These are phyloP conservation scores for Chaetomiaceae sp. DNA, from an alignment of 2,329 filamentous ascomycete genomes.

Conservation along the genomic window DNA sequence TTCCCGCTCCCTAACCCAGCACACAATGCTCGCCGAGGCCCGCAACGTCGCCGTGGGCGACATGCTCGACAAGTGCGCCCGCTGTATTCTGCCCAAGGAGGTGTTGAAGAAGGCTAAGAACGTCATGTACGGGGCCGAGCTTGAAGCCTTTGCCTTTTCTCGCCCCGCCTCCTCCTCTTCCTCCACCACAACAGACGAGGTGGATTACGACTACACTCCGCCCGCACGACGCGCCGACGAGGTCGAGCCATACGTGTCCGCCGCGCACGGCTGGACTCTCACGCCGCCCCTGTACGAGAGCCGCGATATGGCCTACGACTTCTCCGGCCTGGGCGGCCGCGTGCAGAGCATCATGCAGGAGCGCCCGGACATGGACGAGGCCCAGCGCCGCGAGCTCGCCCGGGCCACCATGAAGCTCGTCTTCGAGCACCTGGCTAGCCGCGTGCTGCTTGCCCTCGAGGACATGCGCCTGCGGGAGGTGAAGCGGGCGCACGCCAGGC, in stretches of 20 bases:
- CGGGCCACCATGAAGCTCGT: constrained; percentile 68
- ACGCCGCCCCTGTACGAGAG: constrained; percentile 54
- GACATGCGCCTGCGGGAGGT: background rate
- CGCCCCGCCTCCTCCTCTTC: background rate
- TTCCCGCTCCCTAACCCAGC: constrained; percentile 60
- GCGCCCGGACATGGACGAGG: constrained; percentile 32
- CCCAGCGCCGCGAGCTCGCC: constrained; percentile 64
- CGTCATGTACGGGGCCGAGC: constrained; percentile 72
- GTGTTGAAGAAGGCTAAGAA: constrained; percentile 45
- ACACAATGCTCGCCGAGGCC: constrained; percentile 66
- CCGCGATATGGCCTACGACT: constrained; percentile 61
- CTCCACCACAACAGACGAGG: too few relatives aligned
- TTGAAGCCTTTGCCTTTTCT: constrained; percentile 76
- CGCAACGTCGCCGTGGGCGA: constrained; percentile 85
- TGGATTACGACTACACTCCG: constrained; percentile 47
- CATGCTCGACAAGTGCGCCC: constrained; percentile 79
- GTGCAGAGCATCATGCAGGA: constrained; percentile 27
- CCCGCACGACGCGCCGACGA: constrained; percentile 55
- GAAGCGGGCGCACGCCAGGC: too few relatives aligned
- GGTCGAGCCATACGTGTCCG: constrained; percentile 36
- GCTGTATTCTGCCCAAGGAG: constrained; percentile 62
- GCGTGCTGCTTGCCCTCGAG: constrained; percentile 62
- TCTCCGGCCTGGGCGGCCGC: constrained; percentile 63
- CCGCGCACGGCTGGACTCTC: constrained; percentile 54
- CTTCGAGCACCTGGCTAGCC: constrained; percentile 80